Percentiles rank a stretch among this genome's conserved stretches.
phyloP scores from a whole-genome alignment of 2,329 filamentous ascomycete species.

The Dactylellina drechsleri region DNA sequence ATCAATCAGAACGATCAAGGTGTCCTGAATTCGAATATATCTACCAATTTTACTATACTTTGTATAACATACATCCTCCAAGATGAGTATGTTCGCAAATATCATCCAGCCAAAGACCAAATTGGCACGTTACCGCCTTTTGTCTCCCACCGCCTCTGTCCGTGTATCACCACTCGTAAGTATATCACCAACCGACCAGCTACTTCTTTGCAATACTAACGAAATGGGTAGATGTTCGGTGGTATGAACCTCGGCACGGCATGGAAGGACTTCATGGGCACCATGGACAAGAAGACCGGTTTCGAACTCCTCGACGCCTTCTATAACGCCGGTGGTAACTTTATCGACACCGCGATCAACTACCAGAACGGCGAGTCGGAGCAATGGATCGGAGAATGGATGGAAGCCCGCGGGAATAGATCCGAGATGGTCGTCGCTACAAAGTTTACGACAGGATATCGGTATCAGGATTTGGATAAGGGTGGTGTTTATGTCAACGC shows the following conservation, averaged over 20 bases:
- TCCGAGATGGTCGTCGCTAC: slow-evolving; percentile 77
- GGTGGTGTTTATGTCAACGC: slow-evolving; percentile 67
- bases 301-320: slow-evolving; percentile 75
- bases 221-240: slow-evolving; percentile 64
- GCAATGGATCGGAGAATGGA: slow-evolving; percentile 76
- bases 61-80: no score
- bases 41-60: background rate
- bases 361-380: slow-evolving; percentile 75
- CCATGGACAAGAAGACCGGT: slow-evolving; percentile 71
- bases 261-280: slow-evolving; percentile 71
- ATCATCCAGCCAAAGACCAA: slow-evolving; percentile 67
- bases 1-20: background rate
- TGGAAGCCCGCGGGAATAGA: slow-evolving; percentile 71
- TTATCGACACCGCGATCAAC: slow-evolving; percentile 77
- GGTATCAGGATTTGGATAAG: slow-evolving; percentile 61
- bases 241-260: slow-evolving; percentile 73
- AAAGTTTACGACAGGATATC: slow-evolving; percentile 73
- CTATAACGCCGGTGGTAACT: slow-evolving; percentile 74
- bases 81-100: no score
- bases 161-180: slow-evolving; percentile 72
- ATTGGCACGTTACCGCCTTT: slow-evolving; percentile 72
- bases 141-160: slow-evolving; percentile 73
- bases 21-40: background rate
- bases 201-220: slow-evolving; percentile 57
- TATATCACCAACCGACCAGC: slow-evolving; percentile 44